phyloP scores from a whole-genome alignment of 2,329 filamentous ascomycete species.

The Alternaria panax region DNA sequence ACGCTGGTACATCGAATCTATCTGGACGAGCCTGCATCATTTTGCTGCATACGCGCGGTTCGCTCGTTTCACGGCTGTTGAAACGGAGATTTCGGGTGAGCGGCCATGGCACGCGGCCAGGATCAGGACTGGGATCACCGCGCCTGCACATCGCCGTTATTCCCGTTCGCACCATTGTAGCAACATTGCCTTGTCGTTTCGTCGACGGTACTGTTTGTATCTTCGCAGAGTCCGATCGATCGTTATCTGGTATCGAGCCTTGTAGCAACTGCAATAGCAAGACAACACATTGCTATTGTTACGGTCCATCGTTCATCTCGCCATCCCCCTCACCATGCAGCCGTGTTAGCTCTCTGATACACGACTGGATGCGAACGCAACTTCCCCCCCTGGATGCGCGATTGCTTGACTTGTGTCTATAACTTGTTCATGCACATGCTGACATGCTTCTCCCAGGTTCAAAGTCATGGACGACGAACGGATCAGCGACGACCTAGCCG shows the following conservation, averaged over 20 bases:
- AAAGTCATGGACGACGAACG: conserved; percentile 89
- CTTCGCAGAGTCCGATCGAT: not conserved
- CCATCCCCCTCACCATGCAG: not conserved
- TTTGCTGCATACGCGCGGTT: not conserved
- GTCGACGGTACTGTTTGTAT: not conserved
- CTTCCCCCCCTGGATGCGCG: not conserved
- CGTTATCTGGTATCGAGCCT: not conserved
- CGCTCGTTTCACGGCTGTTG: not conserved
- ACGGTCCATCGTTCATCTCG: not conserved
- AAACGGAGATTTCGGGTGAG: not conserved
- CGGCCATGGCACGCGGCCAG: conserved; percentile 11
- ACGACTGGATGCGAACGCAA: not conserved
- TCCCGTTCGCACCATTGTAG: conserved; percentile 3
- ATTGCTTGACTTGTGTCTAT: not conserved
- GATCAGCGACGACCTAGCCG: conserved; percentile 75
- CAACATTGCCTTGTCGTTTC: conserved; percentile 20
- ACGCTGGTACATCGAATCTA: not conserved
- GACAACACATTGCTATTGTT: not conserved
- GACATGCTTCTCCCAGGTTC: conserved; percentile 61
- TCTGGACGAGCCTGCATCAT: not conserved
- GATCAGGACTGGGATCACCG: conserved; percentile 14
- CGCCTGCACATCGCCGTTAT: conserved; percentile 24
- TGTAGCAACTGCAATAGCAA: not conserved
- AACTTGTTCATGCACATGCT: not conserved
- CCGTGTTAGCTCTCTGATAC: too few species aligned